Percentiles rank a stretch among this genome's conserved stretches.
These are phyloP conservation scores for Penicillium tannophilum DNA, from an alignment of 495 filamentous ascomycete genomes.

Conservation along the genomic window DNA sequence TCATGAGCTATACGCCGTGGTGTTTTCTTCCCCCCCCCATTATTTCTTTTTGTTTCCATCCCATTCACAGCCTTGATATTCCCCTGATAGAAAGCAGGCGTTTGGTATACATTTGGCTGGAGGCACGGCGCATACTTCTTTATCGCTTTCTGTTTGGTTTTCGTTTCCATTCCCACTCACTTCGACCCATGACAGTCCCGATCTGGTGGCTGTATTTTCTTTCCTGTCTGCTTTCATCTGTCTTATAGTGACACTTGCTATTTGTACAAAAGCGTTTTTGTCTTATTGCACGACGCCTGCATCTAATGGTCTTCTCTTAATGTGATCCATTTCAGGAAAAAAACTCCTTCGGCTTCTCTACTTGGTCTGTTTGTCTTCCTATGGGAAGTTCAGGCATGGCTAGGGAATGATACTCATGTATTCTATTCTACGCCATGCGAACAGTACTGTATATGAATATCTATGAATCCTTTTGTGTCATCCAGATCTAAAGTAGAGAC, in stretches of 20 bases:
- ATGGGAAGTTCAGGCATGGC: conserved; percentile 13
- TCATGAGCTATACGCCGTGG: conserved; percentile 38
- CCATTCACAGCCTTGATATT: conserved; percentile 39
- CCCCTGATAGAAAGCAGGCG: conserved; percentile 52
- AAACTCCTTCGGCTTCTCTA: conserved; percentile 12
- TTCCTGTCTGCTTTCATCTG: conserved; percentile 16
- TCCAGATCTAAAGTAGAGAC: too few relatives aligned
- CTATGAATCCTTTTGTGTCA: not conserved
- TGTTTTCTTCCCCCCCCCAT: conserved; percentile 24
- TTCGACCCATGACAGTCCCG: conserved; percentile 16
- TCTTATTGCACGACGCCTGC: conserved; percentile 3
- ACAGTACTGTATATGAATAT: conserved; percentile 28
- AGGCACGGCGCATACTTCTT: conserved; percentile 35
- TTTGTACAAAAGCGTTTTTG: conserved; percentile 46
- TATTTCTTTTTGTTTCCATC: conserved; percentile 10
- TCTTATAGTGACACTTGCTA: conserved; percentile 24
- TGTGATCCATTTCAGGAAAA: conserved; percentile 12
- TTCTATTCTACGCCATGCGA: conserved; percentile 30
- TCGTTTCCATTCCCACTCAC: conserved; percentile 14
- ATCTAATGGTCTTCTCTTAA: conserved; percentile 23
- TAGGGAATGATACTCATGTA: conserved; percentile 34
- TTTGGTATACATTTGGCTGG: conserved; percentile 42
- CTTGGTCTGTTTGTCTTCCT: conserved; percentile 17
- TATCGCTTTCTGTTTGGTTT: conserved; percentile 14
- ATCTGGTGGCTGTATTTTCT: conserved; percentile 10